phyloP scores from a whole-genome alignment of 2,329 filamentous ascomycete genomes.

The Thielaviopsis populi region DNA sequence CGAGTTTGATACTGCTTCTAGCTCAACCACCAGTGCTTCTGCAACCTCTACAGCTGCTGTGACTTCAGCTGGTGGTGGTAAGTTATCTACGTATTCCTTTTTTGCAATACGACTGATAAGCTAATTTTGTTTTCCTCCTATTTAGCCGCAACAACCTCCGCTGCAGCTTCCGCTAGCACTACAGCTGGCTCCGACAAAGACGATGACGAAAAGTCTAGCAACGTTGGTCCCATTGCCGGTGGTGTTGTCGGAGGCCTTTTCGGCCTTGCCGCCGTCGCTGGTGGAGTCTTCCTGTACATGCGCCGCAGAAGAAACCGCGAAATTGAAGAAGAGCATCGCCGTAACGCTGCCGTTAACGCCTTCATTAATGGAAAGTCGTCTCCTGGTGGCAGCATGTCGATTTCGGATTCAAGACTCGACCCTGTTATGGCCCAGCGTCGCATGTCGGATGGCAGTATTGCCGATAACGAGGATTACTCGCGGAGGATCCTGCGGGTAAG shows the following conservation, averaged over 20 bases:
- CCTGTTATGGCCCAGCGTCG: constrained; percentile 70
- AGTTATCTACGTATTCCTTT: neutral
- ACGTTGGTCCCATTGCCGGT: constrained; percentile 69
- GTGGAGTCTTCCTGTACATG: constrained; percentile 57
- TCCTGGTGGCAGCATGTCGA: constrained; percentile 50
- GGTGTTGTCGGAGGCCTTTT: constrained; percentile 78
- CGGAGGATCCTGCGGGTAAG: constrained; percentile 85
- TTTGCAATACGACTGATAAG: neutral
- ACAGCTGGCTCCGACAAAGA: constrained; percentile 11
- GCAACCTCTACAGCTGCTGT: constrained; percentile 21
- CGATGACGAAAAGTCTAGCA: constrained; percentile 33
- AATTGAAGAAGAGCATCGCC: constrained; percentile 71
- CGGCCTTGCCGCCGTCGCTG: constrained; percentile 48
- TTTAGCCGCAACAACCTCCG: constrained; percentile 18
- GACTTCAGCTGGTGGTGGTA: constrained; percentile 13
- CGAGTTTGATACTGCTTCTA: constrained; percentile 20
- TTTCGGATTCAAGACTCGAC: constrained; percentile 73
- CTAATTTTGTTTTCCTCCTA: neutral
- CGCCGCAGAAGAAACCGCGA: constrained; percentile 61
- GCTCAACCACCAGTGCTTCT: constrained; percentile 19
- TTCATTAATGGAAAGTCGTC: constrained; percentile 55
- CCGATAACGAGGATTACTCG: constrained; percentile 93
- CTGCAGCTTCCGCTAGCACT: constrained; percentile 21
- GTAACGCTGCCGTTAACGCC: constrained; percentile 62
- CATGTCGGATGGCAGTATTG: constrained; percentile 89